Conservation (phyloP, 2,329 filamentous ascomycete genomes). For the Trichoderma arundinaceum region DNA sequence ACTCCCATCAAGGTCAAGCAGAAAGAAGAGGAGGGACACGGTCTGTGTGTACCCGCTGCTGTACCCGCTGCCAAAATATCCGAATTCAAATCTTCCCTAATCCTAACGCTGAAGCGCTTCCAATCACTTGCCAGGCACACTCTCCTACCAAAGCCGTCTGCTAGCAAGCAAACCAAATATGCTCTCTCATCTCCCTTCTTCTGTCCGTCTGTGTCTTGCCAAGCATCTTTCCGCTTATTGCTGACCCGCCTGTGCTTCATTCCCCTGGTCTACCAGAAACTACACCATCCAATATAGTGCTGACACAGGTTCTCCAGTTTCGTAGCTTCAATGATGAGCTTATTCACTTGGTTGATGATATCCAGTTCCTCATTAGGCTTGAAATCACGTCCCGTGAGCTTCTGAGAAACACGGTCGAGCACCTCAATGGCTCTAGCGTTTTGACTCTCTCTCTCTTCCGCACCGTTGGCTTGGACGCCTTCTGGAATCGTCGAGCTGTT, state of each 20-base stretch:
- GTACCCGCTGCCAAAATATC: slow-evolving; percentile 14
- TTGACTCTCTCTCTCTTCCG: slow-evolving; percentile 74
- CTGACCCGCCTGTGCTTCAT: not conserved
- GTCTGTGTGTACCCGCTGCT: not conserved
- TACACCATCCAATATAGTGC: slow-evolving; percentile 99
- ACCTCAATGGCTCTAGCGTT: slow-evolving; percentile 94
- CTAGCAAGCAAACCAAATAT: not conserved
- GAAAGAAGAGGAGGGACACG: slow-evolving; percentile 6
- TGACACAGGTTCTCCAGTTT: slow-evolving; percentile 97
- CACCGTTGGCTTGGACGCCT: slow-evolving; percentile 47
- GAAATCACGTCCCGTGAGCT: slow-evolving; percentile 93
- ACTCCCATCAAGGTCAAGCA: slow-evolving; percentile 21
- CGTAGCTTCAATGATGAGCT: slow-evolving; percentile 91
- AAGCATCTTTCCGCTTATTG: not conserved
- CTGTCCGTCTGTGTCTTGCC: not conserved
- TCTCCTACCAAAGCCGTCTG: not conserved
- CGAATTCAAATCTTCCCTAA: not conserved
- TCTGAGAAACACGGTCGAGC: slow-evolving; percentile 88
- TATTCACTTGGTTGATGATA: slow-evolving; percentile 88
- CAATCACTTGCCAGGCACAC: not conserved
- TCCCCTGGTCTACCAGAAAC: slow-evolving; percentile 75
- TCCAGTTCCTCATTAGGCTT: slow-evolving; percentile 83
- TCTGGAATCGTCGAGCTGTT: slow-evolving; percentile 59
- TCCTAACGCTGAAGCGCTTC: slow-evolving; percentile 1
- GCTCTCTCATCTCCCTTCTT: not conserved